Base-by-base conservation (phyloP, 306 rosid species). In the Malus sylvestris region DNA sequence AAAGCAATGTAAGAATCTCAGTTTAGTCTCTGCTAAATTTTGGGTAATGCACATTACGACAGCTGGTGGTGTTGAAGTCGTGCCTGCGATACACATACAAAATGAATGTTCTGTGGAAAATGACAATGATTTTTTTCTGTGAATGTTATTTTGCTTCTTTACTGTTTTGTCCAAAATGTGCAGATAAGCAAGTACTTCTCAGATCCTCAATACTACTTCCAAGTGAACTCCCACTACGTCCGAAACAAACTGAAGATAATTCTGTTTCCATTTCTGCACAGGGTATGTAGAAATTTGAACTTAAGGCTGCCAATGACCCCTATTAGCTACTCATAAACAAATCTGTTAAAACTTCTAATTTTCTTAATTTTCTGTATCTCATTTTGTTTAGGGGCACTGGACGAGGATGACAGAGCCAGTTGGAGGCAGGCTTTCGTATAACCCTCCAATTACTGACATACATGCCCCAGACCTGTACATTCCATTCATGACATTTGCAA, bases 401-500 rank as follows among this genome's bases (percentile, higher is more conserved):
- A 91, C 93, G 59, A 78, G 96, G 69, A 89, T 84, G 63, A 88
- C 91, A 25, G 90, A 89, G 71, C 86, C 91, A 58, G 89, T 89
- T 0, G 96, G 91, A 38, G 93, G 96, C 35, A 91, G 87, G 67
- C 89, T 91, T 5, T 89, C 91, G 27, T 89, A 88, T 80, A 87
- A 86, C 67, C 93, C 93, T 58, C 96, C 93, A 69, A 84, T 91
- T 55, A 85, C 87, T 86, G 96, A 91, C 62, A 87, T 91, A 79
- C 87, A 91, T 76, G 96, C 93, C 40, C 93, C 91, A 19, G 93
- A 91, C 68, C 78, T 91, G 8, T 88, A 87, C 85, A 88, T 91
- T 77, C 96, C 93, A 38, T 79, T 88, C 64, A 91, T 91, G 96
- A 91, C 96, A 70, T 91, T 91, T 71, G 96, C 91, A 9, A 89